Percentiles rank a stretch among this genome's conserved stretches.
These are phyloP conservation scores for Kluyveromyces aestuarii DNA, from an alignment of 805 yeast species.

Conservation along the genomic window DNA sequence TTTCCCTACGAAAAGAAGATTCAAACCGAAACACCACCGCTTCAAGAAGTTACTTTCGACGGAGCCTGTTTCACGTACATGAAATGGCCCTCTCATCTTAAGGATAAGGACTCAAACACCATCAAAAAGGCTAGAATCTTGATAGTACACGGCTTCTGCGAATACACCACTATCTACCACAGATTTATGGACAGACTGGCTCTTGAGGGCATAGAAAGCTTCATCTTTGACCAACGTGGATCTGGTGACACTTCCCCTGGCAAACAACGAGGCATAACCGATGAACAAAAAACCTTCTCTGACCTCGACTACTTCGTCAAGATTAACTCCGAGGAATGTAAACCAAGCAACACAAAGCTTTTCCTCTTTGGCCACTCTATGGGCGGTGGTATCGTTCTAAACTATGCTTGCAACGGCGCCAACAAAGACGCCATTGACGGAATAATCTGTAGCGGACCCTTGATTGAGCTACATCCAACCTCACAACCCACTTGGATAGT, in stretches of 20 bases:
- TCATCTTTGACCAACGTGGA: constrained; percentile 69
- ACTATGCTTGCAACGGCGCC: constrained; percentile 51
- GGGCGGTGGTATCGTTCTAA: constrained; percentile 71
- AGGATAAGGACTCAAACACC: not conserved
- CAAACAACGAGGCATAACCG: constrained; percentile 43
- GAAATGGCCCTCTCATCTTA: constrained; percentile 17
- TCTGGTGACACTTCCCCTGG: constrained; percentile 58
- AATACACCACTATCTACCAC: constrained; percentile 40
- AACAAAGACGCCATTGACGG: constrained; percentile 38
- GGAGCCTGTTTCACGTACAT: constrained; percentile 24
- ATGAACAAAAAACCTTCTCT: constrained; percentile 45
- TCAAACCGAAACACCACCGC: constrained; percentile 13
- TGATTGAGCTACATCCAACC: constrained; percentile 47
- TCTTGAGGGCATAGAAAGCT: constrained; percentile 49
- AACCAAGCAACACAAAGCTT: constrained; percentile 24
- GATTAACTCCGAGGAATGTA: constrained; percentile 15
- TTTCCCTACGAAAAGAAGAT: constrained; percentile 19
- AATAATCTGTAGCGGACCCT: constrained; percentile 49
- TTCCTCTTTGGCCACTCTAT: constrained; percentile 63
- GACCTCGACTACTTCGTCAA: constrained; percentile 48
- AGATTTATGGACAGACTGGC: constrained; percentile 46
- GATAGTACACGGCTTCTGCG: constrained; percentile 67
- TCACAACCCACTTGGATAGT: constrained; percentile 44
- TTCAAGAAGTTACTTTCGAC: constrained; percentile 18
- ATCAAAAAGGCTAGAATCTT: constrained; percentile 43